Conservation (phyloP, 2,329 filamentous ascomycete species). For the Celoporthe dispersa region DNA sequence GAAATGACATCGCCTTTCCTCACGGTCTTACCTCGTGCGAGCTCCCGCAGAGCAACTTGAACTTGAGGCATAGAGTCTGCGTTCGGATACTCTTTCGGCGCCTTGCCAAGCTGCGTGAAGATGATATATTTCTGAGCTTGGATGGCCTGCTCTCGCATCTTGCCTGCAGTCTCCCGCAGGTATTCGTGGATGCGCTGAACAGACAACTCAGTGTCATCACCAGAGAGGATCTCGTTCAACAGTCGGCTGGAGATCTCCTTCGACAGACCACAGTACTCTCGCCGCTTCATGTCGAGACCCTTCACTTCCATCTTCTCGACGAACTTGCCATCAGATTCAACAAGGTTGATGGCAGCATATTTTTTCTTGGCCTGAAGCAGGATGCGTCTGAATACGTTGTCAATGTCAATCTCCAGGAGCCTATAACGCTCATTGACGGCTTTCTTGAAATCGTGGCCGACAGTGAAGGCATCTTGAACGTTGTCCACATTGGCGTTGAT, state of each 20-base stretch:
- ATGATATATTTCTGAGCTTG: constrained; percentile 92
- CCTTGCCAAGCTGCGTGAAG: constrained; percentile 95
- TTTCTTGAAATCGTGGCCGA: constrained; percentile 93
- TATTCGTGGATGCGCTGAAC: constrained; percentile 93
- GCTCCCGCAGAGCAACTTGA: constrained; percentile 88
- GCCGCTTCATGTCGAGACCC: constrained; percentile 94
- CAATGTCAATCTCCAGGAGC: constrained; percentile 95
- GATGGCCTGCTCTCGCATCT: constrained; percentile 82
- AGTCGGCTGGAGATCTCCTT: constrained; percentile 93
- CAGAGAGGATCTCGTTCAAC: constrained; percentile 92
- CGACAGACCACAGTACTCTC: constrained; percentile 94
- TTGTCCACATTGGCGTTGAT: constrained; percentile 98
- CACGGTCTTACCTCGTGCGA: constrained; percentile 83
- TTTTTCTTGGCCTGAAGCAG: constrained; percentile 98
- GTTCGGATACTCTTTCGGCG: constrained; percentile 91
- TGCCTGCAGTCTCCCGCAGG: constrained; percentile 77
- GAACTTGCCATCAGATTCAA: constrained; percentile 86
- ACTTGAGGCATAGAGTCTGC: constrained; percentile 95
- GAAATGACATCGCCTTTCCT: constrained; percentile 95
- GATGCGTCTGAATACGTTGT: constrained; percentile 93
- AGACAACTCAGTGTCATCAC: constrained; percentile 86
- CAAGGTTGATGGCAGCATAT: constrained; percentile 94
- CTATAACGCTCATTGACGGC: constrained; percentile 93
- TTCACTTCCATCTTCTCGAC: constrained; percentile 97
- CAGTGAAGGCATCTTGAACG: constrained; percentile 84